Conservation (phyloP, 73 alveolate species). For the Paraurostyla sp. region DNA sequence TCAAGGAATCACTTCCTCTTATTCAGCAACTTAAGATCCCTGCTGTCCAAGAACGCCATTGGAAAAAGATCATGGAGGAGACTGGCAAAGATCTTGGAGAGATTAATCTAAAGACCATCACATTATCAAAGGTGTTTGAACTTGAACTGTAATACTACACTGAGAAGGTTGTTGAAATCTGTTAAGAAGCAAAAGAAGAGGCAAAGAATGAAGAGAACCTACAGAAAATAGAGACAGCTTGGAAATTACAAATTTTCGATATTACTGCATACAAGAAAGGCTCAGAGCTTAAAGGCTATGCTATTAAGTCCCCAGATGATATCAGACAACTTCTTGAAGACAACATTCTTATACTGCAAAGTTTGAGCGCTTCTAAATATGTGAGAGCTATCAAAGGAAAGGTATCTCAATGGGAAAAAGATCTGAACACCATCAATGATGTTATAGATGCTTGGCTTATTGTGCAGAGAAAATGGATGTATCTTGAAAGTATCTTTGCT, state of each 20-base stretch:
- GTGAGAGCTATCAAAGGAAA: slow-evolving; percentile 94
- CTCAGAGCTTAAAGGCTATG: slow-evolving; percentile 92
- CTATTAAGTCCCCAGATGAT: slow-evolving; percentile 93
- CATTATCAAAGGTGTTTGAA: slow-evolving; percentile 96
- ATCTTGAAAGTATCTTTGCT: slow-evolving; percentile 99
- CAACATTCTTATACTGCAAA: slow-evolving; percentile 93
- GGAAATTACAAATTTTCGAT: slow-evolving; percentile 94
- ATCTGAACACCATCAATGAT: slow-evolving; percentile 96
- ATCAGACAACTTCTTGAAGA: slow-evolving; percentile 96
- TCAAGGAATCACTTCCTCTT: slow-evolving; percentile 91
- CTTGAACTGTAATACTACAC: slow-evolving; percentile 93
- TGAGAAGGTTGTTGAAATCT: slow-evolving; percentile 97
- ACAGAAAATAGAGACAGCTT: slow-evolving; percentile 90
- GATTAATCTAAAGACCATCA: slow-evolving; percentile 95
- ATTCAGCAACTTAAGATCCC: slow-evolving; percentile 93
- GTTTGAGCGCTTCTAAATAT: slow-evolving; percentile 93
- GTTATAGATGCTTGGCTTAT: slow-evolving; percentile 97
- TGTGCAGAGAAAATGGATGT: slow-evolving; percentile 99
- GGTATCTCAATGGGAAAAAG: slow-evolving; percentile 96
- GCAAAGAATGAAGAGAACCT: slow-evolving; percentile 95
- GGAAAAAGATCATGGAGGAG: slow-evolving; percentile 96
- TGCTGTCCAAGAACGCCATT: slow-evolving; percentile 97
- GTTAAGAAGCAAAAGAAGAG: slow-evolving; percentile 98
- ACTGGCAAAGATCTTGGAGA: slow-evolving; percentile 95
- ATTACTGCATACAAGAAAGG: slow-evolving; percentile 94